phyloP scores from a whole-genome alignment of 257 asterid species.

The Marsdenia floribunda region DNA sequence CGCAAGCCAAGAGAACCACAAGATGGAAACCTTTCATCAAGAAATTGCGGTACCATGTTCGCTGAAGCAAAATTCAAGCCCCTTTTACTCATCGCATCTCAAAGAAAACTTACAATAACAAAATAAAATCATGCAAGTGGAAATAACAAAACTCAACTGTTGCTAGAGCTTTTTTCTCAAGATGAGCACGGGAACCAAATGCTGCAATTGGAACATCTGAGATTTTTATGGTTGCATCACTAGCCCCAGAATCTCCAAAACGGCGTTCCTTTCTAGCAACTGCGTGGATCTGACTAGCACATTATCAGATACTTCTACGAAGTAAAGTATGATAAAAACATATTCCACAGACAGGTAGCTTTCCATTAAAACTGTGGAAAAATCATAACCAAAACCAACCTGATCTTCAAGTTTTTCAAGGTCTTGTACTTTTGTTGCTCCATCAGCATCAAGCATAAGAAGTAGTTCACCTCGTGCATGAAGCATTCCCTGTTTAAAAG shows the following conservation, averaged over 20 bases:
- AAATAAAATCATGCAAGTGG: slow-evolving; percentile 16
- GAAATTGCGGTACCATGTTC: slow-evolving; percentile 94
- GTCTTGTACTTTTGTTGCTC: slow-evolving; percentile 86
- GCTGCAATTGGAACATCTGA: slow-evolving; percentile 77
- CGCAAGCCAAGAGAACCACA: slow-evolving; percentile 94
- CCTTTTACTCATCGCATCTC: slow-evolving; percentile 3
- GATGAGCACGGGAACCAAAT: slow-evolving; percentile 99
- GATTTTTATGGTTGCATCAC: slow-evolving; percentile 48
- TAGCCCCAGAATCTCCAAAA: slow-evolving; percentile 43
- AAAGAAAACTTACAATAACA: neutral
- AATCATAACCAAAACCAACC: slow-evolving; percentile 44
- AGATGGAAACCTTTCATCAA: slow-evolving; percentile 97
- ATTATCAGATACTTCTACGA: slow-evolving; percentile 30
- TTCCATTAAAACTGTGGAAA: neutral
- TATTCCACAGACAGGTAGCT: neutral
- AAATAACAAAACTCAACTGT: slow-evolving; percentile 60
- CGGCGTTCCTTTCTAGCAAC: slow-evolving; percentile 55
- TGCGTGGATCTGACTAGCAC: slow-evolving; percentile 70
- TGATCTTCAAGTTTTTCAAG: slow-evolving; percentile 94
- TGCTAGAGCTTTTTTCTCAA: slow-evolving; percentile 93
- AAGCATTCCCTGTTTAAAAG: slow-evolving; percentile 93
- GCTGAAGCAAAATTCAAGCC: slow-evolving; percentile 44
- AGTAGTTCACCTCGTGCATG: slow-evolving; percentile 97
- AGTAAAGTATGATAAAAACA: neutral
- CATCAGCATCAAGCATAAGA: slow-evolving; percentile 99